phyloP scores from a whole-genome alignment of 352 stramenopile species.

The Phytophthora tubulina region DNA sequence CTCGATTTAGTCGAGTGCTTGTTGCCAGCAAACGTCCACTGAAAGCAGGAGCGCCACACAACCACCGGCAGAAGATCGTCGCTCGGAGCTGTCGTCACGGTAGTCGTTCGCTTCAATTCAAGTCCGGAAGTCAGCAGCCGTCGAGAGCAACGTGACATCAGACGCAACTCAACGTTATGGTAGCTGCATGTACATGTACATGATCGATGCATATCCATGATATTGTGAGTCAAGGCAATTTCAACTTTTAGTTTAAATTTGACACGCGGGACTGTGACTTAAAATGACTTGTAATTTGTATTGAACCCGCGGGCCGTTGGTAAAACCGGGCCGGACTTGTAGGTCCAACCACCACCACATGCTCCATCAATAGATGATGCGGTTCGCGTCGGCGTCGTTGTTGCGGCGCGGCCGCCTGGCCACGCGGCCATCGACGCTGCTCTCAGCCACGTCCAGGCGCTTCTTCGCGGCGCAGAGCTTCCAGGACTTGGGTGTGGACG shows the following conservation, averaged over 20 bases:
- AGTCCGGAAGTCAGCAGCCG: background rate
- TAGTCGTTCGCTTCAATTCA: conserved; percentile 19
- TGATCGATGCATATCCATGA: background rate
- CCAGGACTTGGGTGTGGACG: conserved; percentile 52
- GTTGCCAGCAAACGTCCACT: conserved; percentile 16
- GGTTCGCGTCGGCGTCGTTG: conserved; percentile 9
- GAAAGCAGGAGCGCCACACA: conserved; percentile 14
- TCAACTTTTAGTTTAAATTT: conserved; percentile 18
- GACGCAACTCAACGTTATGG: background rate
- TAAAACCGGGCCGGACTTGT: background rate
- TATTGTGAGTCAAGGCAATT: conserved; percentile 12
- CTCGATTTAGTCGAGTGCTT: conserved; percentile 20
- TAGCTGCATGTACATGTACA: background rate
- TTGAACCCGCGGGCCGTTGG: background rate
- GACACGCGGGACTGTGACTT: conserved; percentile 13
- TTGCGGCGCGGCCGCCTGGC: conserved; percentile 10
- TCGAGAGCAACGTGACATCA: background rate
- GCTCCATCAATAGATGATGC: conserved; percentile 11
- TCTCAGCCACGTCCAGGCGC: background rate
- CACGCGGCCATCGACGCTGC: conserved; percentile 3
- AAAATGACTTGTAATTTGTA: conserved; percentile 9
- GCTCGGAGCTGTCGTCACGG: conserved; percentile 10
- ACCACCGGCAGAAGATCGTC: conserved; percentile 8
- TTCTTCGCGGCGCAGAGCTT: conserved; percentile 40
- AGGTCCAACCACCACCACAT: conserved; percentile 8